Conservation (phyloP, 352 stramenopile genomes). For the Globisporangium polare region DNA sequence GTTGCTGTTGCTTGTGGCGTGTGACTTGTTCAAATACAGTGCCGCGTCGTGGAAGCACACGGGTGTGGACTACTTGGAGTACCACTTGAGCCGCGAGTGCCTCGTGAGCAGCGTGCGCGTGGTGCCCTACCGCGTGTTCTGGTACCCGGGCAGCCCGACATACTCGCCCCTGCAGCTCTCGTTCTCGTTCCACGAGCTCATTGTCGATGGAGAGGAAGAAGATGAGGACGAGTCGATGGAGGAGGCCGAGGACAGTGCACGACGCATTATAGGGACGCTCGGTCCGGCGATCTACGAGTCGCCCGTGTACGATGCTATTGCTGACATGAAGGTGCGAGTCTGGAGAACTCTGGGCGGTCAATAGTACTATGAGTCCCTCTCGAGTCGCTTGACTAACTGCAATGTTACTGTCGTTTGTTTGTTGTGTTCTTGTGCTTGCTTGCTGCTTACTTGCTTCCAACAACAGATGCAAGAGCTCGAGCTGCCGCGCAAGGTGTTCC, state of each 20-base stretch:
- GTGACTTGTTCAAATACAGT: slow-evolving; percentile 6
- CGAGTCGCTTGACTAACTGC: background rate
- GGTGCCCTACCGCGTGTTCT: slow-evolving; percentile 69
- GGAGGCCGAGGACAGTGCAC: background rate
- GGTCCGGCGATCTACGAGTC: slow-evolving; percentile 44
- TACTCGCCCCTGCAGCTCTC: slow-evolving; percentile 57
- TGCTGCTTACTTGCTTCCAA: background rate
- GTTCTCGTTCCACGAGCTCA: slow-evolving; percentile 53
- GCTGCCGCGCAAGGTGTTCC: slow-evolving; percentile 38
- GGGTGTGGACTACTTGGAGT: slow-evolving; percentile 56
- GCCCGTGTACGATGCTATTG: slow-evolving; percentile 36
- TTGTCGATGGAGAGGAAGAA: background rate
- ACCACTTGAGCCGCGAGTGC: slow-evolving; percentile 33
- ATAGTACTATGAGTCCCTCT: too few relatives aligned
- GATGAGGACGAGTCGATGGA: background rate
- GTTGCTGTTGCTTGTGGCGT: background rate
- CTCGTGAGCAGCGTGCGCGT: slow-evolving; percentile 49
- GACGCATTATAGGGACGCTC: background rate
- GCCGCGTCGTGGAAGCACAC: slow-evolving; percentile 13
- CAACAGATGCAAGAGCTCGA: slow-evolving; percentile 46
- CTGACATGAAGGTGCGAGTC: slow-evolving; percentile 38
- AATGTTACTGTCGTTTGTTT: background rate
- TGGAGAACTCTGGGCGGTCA: too few relatives aligned
- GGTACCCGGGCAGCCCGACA: slow-evolving; percentile 63
- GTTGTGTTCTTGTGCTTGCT: background rate